These are phyloP conservation scores for Globisporangium polare DNA, from an alignment of 352 stramenopile genomes.

Conservation along the genomic window DNA sequence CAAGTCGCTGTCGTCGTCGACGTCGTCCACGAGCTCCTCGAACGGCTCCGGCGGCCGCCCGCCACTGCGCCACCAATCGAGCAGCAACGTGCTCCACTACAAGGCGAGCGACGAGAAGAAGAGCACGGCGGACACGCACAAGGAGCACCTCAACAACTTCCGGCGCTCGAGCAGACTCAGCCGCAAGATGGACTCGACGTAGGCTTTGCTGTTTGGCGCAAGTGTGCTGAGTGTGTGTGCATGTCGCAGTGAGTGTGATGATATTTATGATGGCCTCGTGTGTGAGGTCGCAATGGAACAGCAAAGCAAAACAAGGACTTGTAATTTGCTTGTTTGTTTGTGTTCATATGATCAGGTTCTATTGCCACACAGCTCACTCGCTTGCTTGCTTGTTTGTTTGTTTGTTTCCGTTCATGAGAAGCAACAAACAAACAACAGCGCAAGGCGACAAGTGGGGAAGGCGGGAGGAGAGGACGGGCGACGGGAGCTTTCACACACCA, in stretches of 20 bases:
- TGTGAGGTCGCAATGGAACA: background rate
- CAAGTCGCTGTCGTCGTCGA: conserved; percentile 4
- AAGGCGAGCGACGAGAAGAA: conserved; percentile 29
- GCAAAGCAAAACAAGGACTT: background rate
- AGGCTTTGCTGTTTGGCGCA: background rate
- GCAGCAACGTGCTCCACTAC: conserved; percentile 36
- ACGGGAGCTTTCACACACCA: conserved; percentile 8
- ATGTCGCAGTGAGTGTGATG: background rate
- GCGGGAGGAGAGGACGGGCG: background rate
- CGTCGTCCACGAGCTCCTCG: conserved; percentile 8
- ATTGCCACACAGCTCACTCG: background rate
- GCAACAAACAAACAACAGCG: background rate
- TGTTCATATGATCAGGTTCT: conserved; percentile 11
- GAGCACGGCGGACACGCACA: conserved; percentile 31
- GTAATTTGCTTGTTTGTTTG: background rate
- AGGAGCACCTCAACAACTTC: conserved; percentile 36
- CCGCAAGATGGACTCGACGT: background rate
- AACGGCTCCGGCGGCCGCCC: conserved; percentile 17
- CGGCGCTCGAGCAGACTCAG: conserved; percentile 10
- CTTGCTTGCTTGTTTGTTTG: background rate
- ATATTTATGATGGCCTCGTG: background rate
- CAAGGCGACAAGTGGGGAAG: background rate
- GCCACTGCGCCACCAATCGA: conserved; percentile 26
- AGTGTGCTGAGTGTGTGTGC: background rate
- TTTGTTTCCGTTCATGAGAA: background rate